Percentiles rank a stretch among this genome's conserved stretches.
Evolutionary conservation across 1,139 yeast genomes (phyloP).

Genomic region (Suhomyces guaymorum): DNA sequence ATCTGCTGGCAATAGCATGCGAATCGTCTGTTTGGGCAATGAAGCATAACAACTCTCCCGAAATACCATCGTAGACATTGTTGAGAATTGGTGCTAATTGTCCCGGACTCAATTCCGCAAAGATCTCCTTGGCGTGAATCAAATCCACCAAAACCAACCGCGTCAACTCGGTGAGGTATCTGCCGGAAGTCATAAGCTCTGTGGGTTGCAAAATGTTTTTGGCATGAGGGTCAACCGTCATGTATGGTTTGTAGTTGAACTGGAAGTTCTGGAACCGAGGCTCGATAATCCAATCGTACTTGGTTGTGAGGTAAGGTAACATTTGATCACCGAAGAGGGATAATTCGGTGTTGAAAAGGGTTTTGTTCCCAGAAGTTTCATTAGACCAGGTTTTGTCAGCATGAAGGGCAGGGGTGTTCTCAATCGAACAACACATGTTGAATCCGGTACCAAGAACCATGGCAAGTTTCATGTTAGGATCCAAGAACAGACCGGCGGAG

Average conservation of each 20-base stretch:
- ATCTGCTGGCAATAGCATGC: conserved; percentile 21
- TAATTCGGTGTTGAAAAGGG: conserved; percentile 42
- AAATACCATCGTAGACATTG: conserved; percentile 38
- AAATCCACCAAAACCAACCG: conserved; percentile 44
- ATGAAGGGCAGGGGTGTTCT: conserved; percentile 21
- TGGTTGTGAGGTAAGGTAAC: conserved; percentile 31
- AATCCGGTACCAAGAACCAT: conserved; percentile 51
- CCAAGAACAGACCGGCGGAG: conserved; percentile 46
- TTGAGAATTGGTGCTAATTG: conserved; percentile 11
- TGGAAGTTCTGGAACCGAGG: conserved; percentile 29
- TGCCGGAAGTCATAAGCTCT: conserved; percentile 55
- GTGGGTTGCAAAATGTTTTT: conserved; percentile 51
- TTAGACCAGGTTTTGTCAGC: conserved; percentile 25
- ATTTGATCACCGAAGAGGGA: conserved; percentile 44
- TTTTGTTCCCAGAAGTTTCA: conserved; percentile 13
- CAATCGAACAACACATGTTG: conserved; percentile 44
- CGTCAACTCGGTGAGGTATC: conserved; percentile 56
- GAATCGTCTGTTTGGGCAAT: conserved; percentile 33
- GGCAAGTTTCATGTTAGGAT: conserved; percentile 40
- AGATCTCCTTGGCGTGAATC: conserved; percentile 32
- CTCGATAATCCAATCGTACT: conserved; percentile 42
- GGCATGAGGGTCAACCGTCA: conserved; percentile 33
- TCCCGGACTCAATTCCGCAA: conserved; percentile 20
- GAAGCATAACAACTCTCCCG: conserved; percentile 42
- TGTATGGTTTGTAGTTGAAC: conserved; percentile 33